Conservation (phyloP, 2,329 filamentous ascomycete genomes). For the Epichloe uncinata region DNA sequence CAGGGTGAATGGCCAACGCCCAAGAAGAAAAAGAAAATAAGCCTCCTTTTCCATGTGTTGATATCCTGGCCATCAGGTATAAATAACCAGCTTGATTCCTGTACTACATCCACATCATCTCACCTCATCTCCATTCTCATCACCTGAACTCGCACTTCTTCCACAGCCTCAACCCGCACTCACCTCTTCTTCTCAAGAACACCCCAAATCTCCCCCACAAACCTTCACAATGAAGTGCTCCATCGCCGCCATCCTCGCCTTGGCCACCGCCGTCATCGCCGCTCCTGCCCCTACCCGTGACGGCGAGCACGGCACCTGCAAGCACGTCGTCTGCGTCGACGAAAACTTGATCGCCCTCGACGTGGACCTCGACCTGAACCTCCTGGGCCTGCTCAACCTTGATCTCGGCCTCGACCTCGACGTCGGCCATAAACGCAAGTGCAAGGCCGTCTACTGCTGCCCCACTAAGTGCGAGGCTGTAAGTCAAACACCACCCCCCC, state of each 20-base stretch:
- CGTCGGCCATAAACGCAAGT: neutral
- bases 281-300: neutral
- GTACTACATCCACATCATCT: too few relatives aligned
- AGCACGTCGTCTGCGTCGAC: neutral
- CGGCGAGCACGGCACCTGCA: neutral
- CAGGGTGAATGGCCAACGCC: too few relatives aligned
- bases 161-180: neutral
- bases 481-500: neutral
- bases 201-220: neutral
- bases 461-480: neutral
- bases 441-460: conserved; percentile 4
- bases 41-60: neutral
- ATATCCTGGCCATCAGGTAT: neutral
- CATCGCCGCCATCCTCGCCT: neutral
- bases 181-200: neutral
- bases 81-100: neutral
- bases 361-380: neutral
- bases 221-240: conserved; percentile 4
- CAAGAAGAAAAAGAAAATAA: too few relatives aligned
- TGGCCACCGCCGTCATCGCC: conserved; percentile 3
- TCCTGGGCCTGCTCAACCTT: neutral
- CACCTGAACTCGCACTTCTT: neutral
- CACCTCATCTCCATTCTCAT: neutral
- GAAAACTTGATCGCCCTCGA: neutral
- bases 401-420: neutral